A percentile compares a stretch with the other conserved stretches of the same genome.
These are phyloP conservation scores for Lactifluus volemus DNA, from an alignment of 768 basidiomycete genomes.

Conservation along the genomic window DNA sequence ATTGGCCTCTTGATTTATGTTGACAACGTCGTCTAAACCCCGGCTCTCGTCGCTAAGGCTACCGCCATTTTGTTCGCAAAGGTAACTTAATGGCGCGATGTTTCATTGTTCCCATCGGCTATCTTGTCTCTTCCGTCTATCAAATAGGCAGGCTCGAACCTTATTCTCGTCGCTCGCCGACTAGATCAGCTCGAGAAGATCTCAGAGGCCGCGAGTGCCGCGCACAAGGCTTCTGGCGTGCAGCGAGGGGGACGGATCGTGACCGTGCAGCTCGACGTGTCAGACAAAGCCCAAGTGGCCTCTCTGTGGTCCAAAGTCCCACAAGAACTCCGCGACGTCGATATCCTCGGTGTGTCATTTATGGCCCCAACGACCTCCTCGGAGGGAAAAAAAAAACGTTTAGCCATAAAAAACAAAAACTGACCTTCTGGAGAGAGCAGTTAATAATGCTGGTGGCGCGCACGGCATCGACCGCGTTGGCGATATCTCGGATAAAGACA, in stretches of 20 bases:
- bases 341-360: constrained; percentile 62
- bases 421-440: constrained; percentile 20
- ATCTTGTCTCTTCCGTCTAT: neutral
- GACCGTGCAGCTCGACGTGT: constrained; percentile 67
- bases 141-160: constrained; percentile 70
- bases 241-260: constrained; percentile 74
- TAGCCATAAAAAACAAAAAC: too few relatives aligned
- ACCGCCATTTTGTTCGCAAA: constrained; percentile 86
- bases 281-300: constrained; percentile 64
- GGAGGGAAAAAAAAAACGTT: neutral
- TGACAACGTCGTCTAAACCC: too few relatives aligned
- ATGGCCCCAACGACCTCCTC: neutral
- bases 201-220: constrained; percentile 52
- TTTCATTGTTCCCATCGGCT: neutral
- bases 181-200: constrained; percentile 64
- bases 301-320: constrained; percentile 66
- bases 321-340: constrained; percentile 57
- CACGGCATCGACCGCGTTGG: constrained; percentile 84
- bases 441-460: constrained; percentile 86
- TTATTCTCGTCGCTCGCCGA: constrained; percentile 79
- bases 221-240: constrained; percentile 64
- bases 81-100: constrained; percentile 31
- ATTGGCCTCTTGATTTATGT: too few relatives aligned
- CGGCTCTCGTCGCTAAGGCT: constrained; percentile 38
- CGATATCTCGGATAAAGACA: constrained; percentile 62